Evolutionary conservation across 805 yeast species (phyloP).

Genomic region (Huiozyma sinensis): DNA sequence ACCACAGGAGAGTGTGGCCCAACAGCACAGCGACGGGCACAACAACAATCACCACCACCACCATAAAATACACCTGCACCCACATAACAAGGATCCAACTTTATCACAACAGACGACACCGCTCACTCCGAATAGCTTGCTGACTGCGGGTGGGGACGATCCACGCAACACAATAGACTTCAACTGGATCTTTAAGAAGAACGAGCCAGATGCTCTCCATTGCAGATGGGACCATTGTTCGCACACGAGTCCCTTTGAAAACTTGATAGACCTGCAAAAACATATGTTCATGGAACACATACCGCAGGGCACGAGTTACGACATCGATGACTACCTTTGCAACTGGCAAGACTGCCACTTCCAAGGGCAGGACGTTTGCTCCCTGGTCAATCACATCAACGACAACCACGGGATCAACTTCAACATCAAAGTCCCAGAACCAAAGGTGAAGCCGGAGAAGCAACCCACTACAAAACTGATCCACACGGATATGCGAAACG

Average conservation of each 20-base stretch:
- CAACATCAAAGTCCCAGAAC: slow-evolving; percentile 19
- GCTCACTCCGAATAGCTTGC: neutral
- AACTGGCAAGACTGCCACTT: slow-evolving; percentile 71
- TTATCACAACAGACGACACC: neutral
- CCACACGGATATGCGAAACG: neutral
- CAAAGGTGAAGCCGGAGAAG: neutral
- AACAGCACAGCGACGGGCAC: neutral
- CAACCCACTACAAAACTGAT: neutral
- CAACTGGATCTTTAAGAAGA: slow-evolving; percentile 32
- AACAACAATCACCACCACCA: slow-evolving; percentile 27
- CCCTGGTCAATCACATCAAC: slow-evolving; percentile 51
- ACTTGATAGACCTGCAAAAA: slow-evolving; percentile 33
- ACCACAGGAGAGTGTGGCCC: neutral
- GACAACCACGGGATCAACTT: slow-evolving; percentile 33
- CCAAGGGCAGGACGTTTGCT: slow-evolving; percentile 39
- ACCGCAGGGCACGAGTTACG: slow-evolving; percentile 7
- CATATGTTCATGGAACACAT: slow-evolving; percentile 46
- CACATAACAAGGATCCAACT: slow-evolving; percentile 11
- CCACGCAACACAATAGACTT: slow-evolving; percentile 28
- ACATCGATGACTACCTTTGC: slow-evolving; percentile 31
- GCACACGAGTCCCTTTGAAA: slow-evolving; percentile 26
- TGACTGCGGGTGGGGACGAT: neutral
- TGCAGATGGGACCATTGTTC: slow-evolving; percentile 69
- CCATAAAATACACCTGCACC: slow-evolving; percentile 30
- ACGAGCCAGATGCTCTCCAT: slow-evolving; percentile 19